These are phyloP conservation scores for Ogataea ramenticola DNA, from an alignment of 805 yeast species.

Conservation along the genomic window DNA sequence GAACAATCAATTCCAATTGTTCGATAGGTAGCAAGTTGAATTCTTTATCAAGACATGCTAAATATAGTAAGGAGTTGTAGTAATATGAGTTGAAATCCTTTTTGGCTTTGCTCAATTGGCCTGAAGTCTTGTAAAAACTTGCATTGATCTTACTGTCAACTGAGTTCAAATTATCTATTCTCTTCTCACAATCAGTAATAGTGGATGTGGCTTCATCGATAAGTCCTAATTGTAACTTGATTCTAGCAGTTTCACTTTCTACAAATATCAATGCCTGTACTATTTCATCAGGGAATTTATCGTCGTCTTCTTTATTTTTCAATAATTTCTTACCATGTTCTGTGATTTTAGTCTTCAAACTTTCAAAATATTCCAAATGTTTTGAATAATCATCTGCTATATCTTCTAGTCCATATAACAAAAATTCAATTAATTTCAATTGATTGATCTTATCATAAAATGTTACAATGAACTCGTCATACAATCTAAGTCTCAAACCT, in stretches of 20 bases:
- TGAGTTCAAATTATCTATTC: constrained; percentile 50
- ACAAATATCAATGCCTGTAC: constrained; percentile 51
- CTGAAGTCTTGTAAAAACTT: constrained; percentile 72
- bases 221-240: constrained; percentile 46
- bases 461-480: constrained; percentile 58
- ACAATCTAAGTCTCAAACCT: constrained; percentile 57
- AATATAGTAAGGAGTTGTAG: constrained; percentile 69
- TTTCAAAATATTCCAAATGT: constrained; percentile 40
- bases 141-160: constrained; percentile 65
- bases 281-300: constrained; percentile 24
- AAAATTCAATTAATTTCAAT: constrained; percentile 69
- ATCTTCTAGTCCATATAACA: constrained; percentile 44
- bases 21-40: constrained; percentile 29
- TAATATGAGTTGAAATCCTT: constrained; percentile 79
- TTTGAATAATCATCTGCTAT: constrained; percentile 36
- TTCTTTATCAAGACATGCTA: constrained; percentile 58
- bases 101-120: constrained; percentile 66
- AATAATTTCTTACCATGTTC: constrained; percentile 24
- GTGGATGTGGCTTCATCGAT: constrained; percentile 57
- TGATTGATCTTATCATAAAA: constrained; percentile 71
- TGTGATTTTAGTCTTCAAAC: constrained; percentile 38
- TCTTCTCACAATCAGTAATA: constrained; percentile 52
- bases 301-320: constrained; percentile 22
- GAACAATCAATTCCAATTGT: constrained; percentile 37
- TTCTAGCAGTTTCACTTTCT: constrained; percentile 69